A percentile compares a stretch with the other conserved stretches of the same genome.
These are phyloP conservation scores for Anisodus acutangulus DNA, from an alignment of 257 asterid species.

Conservation along the genomic window DNA sequence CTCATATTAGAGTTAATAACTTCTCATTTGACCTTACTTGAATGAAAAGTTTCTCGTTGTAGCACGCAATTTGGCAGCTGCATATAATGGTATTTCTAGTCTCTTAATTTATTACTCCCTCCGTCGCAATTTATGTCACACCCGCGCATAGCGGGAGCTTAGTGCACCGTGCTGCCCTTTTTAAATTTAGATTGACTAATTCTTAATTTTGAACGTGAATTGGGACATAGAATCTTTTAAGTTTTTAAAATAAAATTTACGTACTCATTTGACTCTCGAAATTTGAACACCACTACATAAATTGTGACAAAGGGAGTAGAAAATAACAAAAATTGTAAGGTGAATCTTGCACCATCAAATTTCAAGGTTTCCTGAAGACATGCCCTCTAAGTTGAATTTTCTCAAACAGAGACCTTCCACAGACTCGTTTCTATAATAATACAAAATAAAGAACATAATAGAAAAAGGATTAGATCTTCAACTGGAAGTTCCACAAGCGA, in stretches of 20 bases:
- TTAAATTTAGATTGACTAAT: not conserved
- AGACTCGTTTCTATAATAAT: not conserved
- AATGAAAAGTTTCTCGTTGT: not conserved
- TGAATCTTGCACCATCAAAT: slow-evolving; percentile 21
- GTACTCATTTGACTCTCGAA: not conserved
- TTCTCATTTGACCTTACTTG: not conserved
- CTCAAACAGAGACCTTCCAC: not conserved
- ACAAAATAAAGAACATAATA: not conserved
- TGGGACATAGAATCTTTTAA: not conserved
- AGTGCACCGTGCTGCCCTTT: too few species aligned
- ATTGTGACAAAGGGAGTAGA: not conserved
- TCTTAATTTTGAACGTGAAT: not conserved
- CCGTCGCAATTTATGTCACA: not conserved
- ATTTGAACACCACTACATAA: not conserved
- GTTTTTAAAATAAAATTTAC: not conserved
- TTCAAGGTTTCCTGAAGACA: not conserved
- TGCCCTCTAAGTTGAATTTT: not conserved
- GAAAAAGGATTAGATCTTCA: not conserved
- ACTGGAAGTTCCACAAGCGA: not conserved
- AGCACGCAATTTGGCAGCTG: not conserved
- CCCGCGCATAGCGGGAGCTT: too few species aligned
- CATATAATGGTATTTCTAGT: not conserved
- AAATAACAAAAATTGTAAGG: not conserved
- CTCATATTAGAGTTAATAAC: not conserved
- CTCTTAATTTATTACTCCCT: too few species aligned